Evolutionary conservation across 495 filamentous ascomycete genomes (phyloP).

Genomic region (Trichocladium uniseriatum): DNA sequence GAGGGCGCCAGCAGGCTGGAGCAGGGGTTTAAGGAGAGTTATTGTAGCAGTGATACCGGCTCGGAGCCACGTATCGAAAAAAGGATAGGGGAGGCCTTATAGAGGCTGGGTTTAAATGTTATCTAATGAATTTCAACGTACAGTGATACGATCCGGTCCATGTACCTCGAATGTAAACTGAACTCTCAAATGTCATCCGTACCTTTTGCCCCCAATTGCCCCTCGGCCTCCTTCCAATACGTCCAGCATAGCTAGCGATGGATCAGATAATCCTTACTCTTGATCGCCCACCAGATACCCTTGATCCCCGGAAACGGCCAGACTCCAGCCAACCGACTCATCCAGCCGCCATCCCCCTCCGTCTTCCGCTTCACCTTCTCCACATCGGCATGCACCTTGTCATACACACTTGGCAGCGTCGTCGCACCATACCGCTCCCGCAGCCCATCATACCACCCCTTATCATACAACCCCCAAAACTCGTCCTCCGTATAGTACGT

Average conservation of each 20-base stretch:
- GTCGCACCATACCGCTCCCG: conserved; percentile 38
- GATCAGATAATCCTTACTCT: not conserved
- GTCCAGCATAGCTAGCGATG: not conserved
- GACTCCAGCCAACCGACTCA: not conserved
- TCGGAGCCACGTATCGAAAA: conserved; percentile 11
- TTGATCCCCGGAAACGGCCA: not conserved
- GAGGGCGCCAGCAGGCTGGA: not conserved
- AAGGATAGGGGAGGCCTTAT: conserved; percentile 8
- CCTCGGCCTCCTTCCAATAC: not conserved
- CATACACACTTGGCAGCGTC: conserved; percentile 41
- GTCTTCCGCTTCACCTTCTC: not conserved
- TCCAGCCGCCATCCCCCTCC: not conserved
- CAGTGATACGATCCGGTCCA: too few relatives aligned
- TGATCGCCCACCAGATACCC: not conserved
- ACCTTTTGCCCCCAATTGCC: too few relatives aligned
- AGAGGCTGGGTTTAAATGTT: too few relatives aligned
- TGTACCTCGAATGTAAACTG: too few relatives aligned
- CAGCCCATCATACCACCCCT: conserved; percentile 38
- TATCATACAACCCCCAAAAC: conserved; percentile 44
- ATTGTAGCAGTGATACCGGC: conserved; percentile 10
- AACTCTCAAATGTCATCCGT: too few relatives aligned
- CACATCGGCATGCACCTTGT: conserved; percentile 40
- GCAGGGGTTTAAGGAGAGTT: conserved; percentile 5
- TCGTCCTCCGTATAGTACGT: conserved; percentile 47
- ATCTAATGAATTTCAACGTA: too few relatives aligned